phyloP scores from a whole-genome alignment of 2,329 filamentous ascomycete genomes.

The Fusarium sp. region DNA sequence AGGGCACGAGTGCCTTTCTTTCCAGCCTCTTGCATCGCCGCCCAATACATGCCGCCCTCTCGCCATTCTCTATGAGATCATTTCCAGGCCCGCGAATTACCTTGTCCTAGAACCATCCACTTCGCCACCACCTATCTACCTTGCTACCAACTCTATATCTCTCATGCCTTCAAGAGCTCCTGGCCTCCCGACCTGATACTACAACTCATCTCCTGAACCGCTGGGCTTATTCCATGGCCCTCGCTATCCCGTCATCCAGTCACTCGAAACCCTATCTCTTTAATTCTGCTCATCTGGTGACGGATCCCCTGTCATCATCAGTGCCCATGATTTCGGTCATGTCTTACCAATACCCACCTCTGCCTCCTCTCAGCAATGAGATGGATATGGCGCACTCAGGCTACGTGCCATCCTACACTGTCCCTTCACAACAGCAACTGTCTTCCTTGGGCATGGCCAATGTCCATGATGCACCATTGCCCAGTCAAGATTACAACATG shows the following conservation, averaged over 20 bases:
- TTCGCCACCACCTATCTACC: slow-evolving; percentile 8
- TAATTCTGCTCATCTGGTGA: slow-evolving; percentile 16
- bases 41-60: slow-evolving; percentile 8
- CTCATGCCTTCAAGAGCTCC: neutral
- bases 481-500: slow-evolving; percentile 47
- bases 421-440: slow-evolving; percentile 46
- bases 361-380: slow-evolving; percentile 53
- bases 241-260: slow-evolving; percentile 20
- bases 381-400: slow-evolving; percentile 54
- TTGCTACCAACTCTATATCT: neutral
- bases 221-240: slow-evolving; percentile 31
- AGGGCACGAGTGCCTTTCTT: slow-evolving; percentile 22
- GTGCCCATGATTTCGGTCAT: slow-evolving; percentile 46
- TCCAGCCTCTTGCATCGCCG: slow-evolving; percentile 20
- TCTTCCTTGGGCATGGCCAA: slow-evolving; percentile 46
- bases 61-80: slow-evolving; percentile 7
- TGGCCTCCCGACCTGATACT: neutral
- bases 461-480: slow-evolving; percentile 48
- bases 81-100: neutral
- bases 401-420: slow-evolving; percentile 46
- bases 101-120: slow-evolving; percentile 7
- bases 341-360: slow-evolving; percentile 62
- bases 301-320: slow-evolving; percentile 13
- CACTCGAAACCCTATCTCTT: slow-evolving; percentile 22
- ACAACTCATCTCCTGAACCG: neutral